Evolutionary conservation across 331 rosid species (phyloP), one percentile per base, ranked within the genome.

Genomic region (Prunus yedoensis): DNA sequence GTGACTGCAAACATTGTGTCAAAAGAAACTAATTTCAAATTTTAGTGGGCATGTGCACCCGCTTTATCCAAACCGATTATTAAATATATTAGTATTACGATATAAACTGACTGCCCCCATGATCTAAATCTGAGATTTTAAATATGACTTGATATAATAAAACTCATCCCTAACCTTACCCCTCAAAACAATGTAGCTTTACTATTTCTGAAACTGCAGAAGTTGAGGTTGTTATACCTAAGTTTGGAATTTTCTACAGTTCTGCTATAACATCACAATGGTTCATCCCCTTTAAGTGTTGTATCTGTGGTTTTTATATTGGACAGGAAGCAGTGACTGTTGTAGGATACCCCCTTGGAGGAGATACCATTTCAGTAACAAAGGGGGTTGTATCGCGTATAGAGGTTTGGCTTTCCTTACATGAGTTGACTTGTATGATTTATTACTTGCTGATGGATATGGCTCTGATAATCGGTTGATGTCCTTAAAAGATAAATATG

Each of bases 321-420:
- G 82, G 35, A 88, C 87, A 95, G 99, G 97, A 95, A 79, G 88
- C 97, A 77, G 99, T 95, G 73, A 95, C 98, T 57, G 99, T 95
- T 79, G 99, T 95, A 57, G 99, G 99, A 76, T 95, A 95, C 77
- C 98, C 98, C 73, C 90, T 95, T 70, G 99, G 99, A 82, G 99
- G 99, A 78, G 99, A 95, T 84, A 95, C 99, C 62, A 95, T 95
- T 80, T 95, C 98, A 62, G 99, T 95, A 75, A 95, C 99, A 16
- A 90, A 93, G 86, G 97, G 99, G 71, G 99, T 95, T 77, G 99
- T 95, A 74, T 95, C 99, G 10, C 99, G 98, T 74, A 88, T 95
- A 71, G 99, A 95, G 99, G 99, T 95, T 74, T 81, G 83, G 51
- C 68, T 51, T 68, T 20, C 73, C 41, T 7, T 45, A 57, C 30